Base-by-base conservation (phyloP, 768 basidiomycete genomes). In the Panus rudis region DNA sequence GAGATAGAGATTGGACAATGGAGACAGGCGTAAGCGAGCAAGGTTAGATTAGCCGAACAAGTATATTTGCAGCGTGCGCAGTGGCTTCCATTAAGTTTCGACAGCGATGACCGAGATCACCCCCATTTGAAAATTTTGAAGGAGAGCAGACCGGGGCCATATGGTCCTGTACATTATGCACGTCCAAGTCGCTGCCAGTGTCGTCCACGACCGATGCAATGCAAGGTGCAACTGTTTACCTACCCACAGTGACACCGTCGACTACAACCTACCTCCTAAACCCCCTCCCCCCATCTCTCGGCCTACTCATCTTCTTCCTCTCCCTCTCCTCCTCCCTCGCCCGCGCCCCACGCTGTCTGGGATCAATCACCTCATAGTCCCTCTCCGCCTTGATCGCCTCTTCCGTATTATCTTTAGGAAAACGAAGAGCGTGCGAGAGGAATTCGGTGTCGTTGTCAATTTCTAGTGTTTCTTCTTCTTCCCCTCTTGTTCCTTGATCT, bases 341-440 rank as follows among this genome's bases (percentile, higher is more conserved):
- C 37, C 76, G 65, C 19, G 84, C 85, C 33, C 81, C 72, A 43
- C 89, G 64, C 37, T 76, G 73, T 46, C 89, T 65, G 0, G 89
- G 88, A 57, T 92, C 89, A 57, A 92, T 92, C 21, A 92, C 88
- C 63, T 92, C 88, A 54, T 90, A 91, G 45, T 92, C 89, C 41
- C 85, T 64, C 59, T 89, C 83, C 1, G 85, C 89, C 59, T 89
- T 89, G 47, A 60, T 59, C 19, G 71, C 72, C 63, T 91, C 88
- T 53, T 87, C 87, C 19, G 69, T 71, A 51, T 88, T 78, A 35
- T 80, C 87, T 63, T 89, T 89, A 8, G 85, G 79, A 64, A 91
- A 89, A 47, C 74, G 72, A 45, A 92, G 63, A 21, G 73, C 65
- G 57, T 92, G 89, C 4, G 63, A 68, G 63, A 91, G 68, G 62